Base-by-base conservation (phyloP, 495 filamentous ascomycete genomes). In the Tuber melanosporum region DNA sequence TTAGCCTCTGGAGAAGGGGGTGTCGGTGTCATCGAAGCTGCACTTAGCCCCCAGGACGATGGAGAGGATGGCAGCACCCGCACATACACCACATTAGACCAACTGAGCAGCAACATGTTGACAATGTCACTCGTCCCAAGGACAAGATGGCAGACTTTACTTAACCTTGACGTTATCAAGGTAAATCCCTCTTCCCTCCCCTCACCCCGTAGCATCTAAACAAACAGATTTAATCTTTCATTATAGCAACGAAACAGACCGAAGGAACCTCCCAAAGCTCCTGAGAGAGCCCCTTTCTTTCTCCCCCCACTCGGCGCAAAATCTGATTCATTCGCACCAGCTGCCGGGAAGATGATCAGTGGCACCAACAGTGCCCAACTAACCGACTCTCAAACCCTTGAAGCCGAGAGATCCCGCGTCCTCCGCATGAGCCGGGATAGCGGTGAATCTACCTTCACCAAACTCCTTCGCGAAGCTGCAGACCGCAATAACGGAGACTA, bases 251-350 rank as follows among this genome's bases (percentile, higher is more conserved):
- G 95, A 73, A 99, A 99, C 85, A 97, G 94, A 85, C 96, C 95
- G 9, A 94, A 90, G 79, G 93, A 97, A 85, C 88, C 94, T 0
- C 94, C 94, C 42, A 97, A 98, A 86, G 88, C 89, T 4, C 95
- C 96, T 6, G 92, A 97, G 83, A 97, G 95, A 82, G 94, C 95
- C 0, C 95, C 95, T 1, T 99, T 99, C 86, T 99, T 98, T 86
- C 87, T 99, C 20, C 93, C 94, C 17, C 91, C 93, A 2, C 85
- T 92, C 17, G 86, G 85, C 14, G 79, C 85, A 8, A 79, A 84
- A 44, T 77, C 47, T n/a, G 32, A 71, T 42, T 70, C 76, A n/a
- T 72, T 81, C 32, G 19, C 72, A 3, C 71, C 74, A 20, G 72
- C 71, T 9, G 70, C 83, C 36, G 15, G 32, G 6, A 26, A 36